Percentiles rank a stretch among this genome's conserved stretches.
Evolutionary conservation across 441 rosid genomes (phyloP).

Genomic region (Populus hybrid): DNA sequence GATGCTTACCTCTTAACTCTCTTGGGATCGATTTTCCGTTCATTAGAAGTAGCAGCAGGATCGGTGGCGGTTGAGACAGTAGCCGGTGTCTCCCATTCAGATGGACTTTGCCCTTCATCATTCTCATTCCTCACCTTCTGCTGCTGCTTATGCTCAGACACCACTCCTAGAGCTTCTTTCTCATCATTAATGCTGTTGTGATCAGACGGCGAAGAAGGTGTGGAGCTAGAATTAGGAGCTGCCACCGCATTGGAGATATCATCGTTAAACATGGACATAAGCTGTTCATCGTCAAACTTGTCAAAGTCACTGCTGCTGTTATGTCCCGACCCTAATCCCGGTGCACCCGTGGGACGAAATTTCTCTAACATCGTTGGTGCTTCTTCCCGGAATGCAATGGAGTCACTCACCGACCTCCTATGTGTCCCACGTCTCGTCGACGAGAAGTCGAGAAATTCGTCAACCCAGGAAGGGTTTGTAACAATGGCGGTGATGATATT

Average conservation of each 20-base stretch:
- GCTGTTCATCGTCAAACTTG: constrained; percentile 54
- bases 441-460: constrained; percentile 89
- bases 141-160: constrained; percentile 18
- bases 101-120: constrained; percentile 46
- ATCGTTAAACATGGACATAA: constrained; percentile 61
- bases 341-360: constrained; percentile 24
- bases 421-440: constrained; percentile 61
- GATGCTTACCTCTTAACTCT: constrained; percentile 58
- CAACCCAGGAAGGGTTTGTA: constrained; percentile 70
- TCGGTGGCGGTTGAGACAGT: constrained; percentile 15
- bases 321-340: constrained; percentile 1
- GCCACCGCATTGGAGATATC: constrained; percentile 27
- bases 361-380: constrained; percentile 29
- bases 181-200: constrained; percentile 53
- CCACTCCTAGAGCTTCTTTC: constrained; percentile 21
- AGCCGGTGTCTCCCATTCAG: constrained; percentile 34
- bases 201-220: constrained; percentile 48
- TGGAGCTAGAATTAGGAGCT: constrained; percentile 34
- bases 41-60: constrained; percentile 14
- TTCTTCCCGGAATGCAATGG: constrained; percentile 48
- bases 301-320: constrained; percentile 32
- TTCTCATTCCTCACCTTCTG: constrained; percentile 33
- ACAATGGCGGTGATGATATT: constrained; percentile 14
- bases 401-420: constrained; percentile 82
- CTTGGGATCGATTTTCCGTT: constrained; percentile 44